phyloP scores from a whole-genome alignment of 306 rosid genomes.

The Amphicarpaea edgeworthii region DNA sequence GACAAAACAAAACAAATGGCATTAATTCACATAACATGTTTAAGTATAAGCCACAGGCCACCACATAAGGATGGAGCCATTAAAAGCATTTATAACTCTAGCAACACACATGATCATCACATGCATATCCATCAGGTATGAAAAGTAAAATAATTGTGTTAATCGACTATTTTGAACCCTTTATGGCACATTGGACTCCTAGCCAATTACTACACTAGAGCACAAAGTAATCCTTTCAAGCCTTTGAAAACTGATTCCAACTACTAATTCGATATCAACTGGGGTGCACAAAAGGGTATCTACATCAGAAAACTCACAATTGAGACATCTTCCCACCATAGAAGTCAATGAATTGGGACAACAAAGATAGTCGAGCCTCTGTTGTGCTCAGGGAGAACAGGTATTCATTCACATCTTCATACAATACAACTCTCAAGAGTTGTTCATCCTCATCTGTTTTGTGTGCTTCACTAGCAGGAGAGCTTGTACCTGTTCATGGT shows the following conservation, averaged over 20 bases:
- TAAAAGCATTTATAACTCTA: slow-evolving; percentile 9
- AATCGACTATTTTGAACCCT: slow-evolving; percentile 12
- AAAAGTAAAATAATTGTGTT: slow-evolving; percentile 20
- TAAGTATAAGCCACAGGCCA: slow-evolving; percentile 6
- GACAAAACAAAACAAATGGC: slow-evolving; percentile 32
- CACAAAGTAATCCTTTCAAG: slow-evolving; percentile 11
- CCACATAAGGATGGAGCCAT: slow-evolving; percentile 3
- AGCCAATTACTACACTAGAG: slow-evolving; percentile 4
- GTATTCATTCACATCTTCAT: slow-evolving; percentile 85
- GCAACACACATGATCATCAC: not conserved
- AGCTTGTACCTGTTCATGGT: slow-evolving; percentile 54
- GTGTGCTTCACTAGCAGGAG: slow-evolving; percentile 51
- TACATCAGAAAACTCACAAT: slow-evolving; percentile 64
- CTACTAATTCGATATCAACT: slow-evolving; percentile 1
- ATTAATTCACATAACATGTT: slow-evolving; percentile 33
- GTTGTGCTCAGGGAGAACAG: slow-evolving; percentile 79
- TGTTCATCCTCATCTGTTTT: slow-evolving; percentile 77
- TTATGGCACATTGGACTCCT: slow-evolving; percentile 21
- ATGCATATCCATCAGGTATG: slow-evolving; percentile 21
- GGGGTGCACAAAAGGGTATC: slow-evolving; percentile 19
- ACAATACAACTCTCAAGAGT: slow-evolving; percentile 70
- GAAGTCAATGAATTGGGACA: slow-evolving; percentile 82
- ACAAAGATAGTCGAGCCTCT: slow-evolving; percentile 76
- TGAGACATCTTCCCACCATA: slow-evolving; percentile 83
- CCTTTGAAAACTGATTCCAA: slow-evolving; percentile 30